A percentile compares a stretch with the other conserved stretches of the same genome.
Conservation (phyloP, 176 grass and related monocot species). For the Thalia dealbata region DNA sequence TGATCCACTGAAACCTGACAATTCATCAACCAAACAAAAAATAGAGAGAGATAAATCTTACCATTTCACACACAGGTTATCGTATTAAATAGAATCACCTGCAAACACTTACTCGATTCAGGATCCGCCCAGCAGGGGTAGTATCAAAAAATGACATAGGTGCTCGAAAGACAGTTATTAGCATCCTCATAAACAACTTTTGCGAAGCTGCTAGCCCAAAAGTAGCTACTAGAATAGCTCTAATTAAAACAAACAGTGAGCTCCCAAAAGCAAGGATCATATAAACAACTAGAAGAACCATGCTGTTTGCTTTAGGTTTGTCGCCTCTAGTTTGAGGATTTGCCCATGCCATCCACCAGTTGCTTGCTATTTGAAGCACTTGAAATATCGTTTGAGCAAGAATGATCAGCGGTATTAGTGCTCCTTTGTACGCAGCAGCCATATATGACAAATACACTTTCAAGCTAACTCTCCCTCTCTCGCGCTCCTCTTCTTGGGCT, state of each 20-base stretch:
- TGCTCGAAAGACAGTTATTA: constrained; percentile 73
- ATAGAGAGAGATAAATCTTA: neutral
- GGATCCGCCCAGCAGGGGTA: constrained; percentile 81
- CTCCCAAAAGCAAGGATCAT: constrained; percentile 94
- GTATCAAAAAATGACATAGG: constrained; percentile 99
- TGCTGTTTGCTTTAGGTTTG: constrained; percentile 57
- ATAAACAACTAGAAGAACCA: constrained; percentile 82
- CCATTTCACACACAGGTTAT: neutral
- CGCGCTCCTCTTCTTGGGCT: constrained; percentile 75
- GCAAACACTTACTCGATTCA: constrained; percentile 62
- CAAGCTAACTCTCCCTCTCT: constrained; percentile 80
- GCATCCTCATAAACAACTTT: constrained; percentile 88
- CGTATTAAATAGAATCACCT: constrained; percentile 9
- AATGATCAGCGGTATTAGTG: constrained; percentile 83
- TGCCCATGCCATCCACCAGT: constrained; percentile 99
- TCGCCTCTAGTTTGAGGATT: constrained; percentile 84
- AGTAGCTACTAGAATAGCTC: constrained; percentile 91
- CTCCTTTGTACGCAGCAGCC: constrained; percentile 82
- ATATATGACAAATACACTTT: constrained; percentile 97
- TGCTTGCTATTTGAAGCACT: constrained; percentile 92
- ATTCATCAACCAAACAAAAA: constrained; percentile 5
- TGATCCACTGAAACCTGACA: constrained; percentile 96
- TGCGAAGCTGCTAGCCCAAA: constrained; percentile 96
- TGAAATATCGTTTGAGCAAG: constrained; percentile 78
- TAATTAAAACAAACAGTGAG: constrained; percentile 91